A percentile compares a stretch with the other conserved stretches of the same genome.
These are phyloP conservation scores for Cryphonectria carpinicola DNA, from an alignment of 2,329 filamentous ascomycete genomes.

Conservation along the genomic window DNA sequence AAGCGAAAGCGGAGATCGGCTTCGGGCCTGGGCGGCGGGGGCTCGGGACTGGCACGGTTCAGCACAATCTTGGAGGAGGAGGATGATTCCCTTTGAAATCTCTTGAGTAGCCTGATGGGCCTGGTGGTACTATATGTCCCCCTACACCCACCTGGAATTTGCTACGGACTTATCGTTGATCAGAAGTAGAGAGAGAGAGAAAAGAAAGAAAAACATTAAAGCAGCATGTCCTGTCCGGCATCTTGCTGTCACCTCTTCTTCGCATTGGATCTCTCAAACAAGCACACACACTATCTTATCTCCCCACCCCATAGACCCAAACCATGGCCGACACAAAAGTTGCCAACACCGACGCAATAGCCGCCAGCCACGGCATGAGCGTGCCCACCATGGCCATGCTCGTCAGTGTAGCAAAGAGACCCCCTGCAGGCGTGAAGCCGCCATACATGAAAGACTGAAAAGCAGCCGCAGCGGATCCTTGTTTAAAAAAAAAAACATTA, in stretches of 20 bases:
- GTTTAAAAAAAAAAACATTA: too few species aligned
- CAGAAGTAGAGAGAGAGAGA: background rate
- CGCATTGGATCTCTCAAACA: background rate
- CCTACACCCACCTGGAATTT: background rate
- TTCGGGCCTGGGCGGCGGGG: background rate
- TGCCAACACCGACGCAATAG: constrained; percentile 10
- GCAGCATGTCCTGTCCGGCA: background rate
- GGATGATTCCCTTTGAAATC: constrained; percentile 51
- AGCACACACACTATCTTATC: background rate
- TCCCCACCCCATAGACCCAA: constrained; percentile 17
- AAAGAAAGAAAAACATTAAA: background rate
- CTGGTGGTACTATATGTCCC: background rate
- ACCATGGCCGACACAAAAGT: constrained; percentile 23
- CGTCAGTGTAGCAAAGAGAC: constrained; percentile 32
- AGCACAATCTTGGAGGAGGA: constrained; percentile 72
- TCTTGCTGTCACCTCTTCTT: background rate
- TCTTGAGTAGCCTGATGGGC: background rate
- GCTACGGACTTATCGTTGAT: background rate
- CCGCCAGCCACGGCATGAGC: constrained; percentile 19
- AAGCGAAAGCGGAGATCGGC: constrained; percentile 44
- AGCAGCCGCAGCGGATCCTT: constrained; percentile 13
- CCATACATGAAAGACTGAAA: constrained; percentile 33
- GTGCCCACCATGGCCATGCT: constrained; percentile 32
- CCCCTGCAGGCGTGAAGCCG: constrained; percentile 31
- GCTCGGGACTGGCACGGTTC: constrained; percentile 40